phyloP scores from a whole-genome alignment of 116 monocot genomes.

The Iris pallida region DNA sequence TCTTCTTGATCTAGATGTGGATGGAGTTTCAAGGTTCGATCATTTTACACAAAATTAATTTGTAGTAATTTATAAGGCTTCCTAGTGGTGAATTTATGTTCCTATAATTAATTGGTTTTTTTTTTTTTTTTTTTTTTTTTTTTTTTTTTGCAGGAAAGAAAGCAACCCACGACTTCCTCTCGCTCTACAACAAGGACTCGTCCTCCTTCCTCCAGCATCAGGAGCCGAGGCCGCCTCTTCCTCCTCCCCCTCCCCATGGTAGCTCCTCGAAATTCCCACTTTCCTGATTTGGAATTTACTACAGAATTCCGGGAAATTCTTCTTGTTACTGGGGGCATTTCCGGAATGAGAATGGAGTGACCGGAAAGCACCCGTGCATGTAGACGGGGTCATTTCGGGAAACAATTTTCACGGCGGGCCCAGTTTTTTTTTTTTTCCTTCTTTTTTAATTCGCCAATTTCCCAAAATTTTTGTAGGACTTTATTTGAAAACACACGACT shows the following conservation, averaged over 20 bases:
- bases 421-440: background rate
- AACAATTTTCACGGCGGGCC: background rate
- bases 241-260: conserved; percentile 32
- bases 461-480: conserved; percentile 21
- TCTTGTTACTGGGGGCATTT: too few species aligned
- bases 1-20: background rate
- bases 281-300: too few species aligned
- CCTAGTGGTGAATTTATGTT: background rate
- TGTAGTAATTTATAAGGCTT: background rate
- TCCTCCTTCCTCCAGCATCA: conserved; percentile 26
- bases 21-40: conserved; percentile 44
- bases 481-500: conserved; percentile 53
- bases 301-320: too few species aligned
- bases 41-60: background rate
- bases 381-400: background rate
- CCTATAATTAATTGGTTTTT: background rate
- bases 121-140: background rate
- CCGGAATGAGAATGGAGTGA: too few species aligned
- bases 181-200: conserved; percentile 48
- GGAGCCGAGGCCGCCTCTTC: conserved; percentile 22
- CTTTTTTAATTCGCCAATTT: background rate
- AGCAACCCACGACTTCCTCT: conserved; percentile 64
- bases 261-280: background rate
- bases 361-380: too few species aligned
- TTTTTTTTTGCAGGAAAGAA: conserved; percentile 35